Base-by-base conservation (phyloP, 23 red algal species). In the Gracilaria domingensis region DNA sequence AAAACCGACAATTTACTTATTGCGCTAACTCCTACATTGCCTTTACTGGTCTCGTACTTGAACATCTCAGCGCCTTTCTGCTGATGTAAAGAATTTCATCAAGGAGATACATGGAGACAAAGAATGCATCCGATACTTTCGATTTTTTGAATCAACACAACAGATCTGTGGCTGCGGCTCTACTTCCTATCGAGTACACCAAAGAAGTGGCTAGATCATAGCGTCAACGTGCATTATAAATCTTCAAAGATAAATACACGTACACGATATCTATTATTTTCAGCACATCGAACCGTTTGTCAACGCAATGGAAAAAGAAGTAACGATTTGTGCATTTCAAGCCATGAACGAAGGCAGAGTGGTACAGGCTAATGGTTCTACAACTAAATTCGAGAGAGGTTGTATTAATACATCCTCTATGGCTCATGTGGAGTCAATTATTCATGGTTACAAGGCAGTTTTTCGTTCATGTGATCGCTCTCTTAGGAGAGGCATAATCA, bases 91-190 rank as follows among this genome's bases (percentile, higher is more conserved):
- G 12, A 37, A 61, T 4, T 94, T 62, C 45, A 67, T 87, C 47
- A 47, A 60, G 24, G 70, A 79, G 4, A 86, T 94, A 17, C 13
- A 87, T 94, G 82, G 91, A 87, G 32, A 87, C 83, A 6, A 87
- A 81, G 66, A 87, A 94, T 25, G 91, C 91, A 21, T 87, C 82
- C 32, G 82, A 94, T 36, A 94, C 91, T 28, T 94, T 94, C 56
- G 88, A 94, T 74, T 34, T 94, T 28, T 73, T 94, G 20, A 94
- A 94, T 62, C 71, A 87, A 81, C 82, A 94, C n/a, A 37, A 57
- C 34, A 69, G 88, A 42, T 83, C 73, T 58, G 88, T 92, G 4
- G 75, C 88, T 39, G 88, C 88, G 21, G 88, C 88, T 59, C 44
- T 92, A 17, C 60, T 92, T 39, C 88, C 88, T 4, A 26, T 59